Conservation (phyloP, 1,284 basidiomycete species). For the Lentinula novae-zelandiae region DNA sequence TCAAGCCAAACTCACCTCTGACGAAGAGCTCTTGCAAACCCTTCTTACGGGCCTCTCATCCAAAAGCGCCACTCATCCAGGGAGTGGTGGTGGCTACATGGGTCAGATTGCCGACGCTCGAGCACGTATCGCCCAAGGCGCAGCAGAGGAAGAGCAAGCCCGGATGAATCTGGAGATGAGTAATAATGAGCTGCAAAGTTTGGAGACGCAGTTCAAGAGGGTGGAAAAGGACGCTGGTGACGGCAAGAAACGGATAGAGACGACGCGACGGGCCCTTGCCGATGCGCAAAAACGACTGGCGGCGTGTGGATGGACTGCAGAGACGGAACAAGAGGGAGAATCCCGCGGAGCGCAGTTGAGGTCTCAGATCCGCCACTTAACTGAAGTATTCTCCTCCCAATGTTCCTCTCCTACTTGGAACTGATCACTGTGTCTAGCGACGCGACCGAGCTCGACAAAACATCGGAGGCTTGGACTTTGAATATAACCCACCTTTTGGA, state of each 20-base stretch:
- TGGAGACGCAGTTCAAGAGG: slow-evolving; percentile 81
- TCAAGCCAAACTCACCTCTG: slow-evolving; percentile 63
- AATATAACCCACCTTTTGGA: slow-evolving; percentile 76
- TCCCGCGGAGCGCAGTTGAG: slow-evolving; percentile 54
- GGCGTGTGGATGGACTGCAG: slow-evolving; percentile 76
- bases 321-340: slow-evolving; percentile 70
- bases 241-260: slow-evolving; percentile 67
- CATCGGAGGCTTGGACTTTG: slow-evolving; percentile 78
- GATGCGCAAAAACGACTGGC: slow-evolving; percentile 51
- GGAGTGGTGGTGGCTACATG: slow-evolving; percentile 87
- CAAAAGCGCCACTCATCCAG: slow-evolving; percentile 46
- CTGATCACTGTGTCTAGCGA: slow-evolving; percentile 38
- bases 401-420: neutral
- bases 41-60: slow-evolving; percentile 89
- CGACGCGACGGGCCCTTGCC: slow-evolving; percentile 60
- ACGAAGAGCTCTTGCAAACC: slow-evolving; percentile 94
- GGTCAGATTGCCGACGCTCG: slow-evolving; percentile 93
- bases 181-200: slow-evolving; percentile 77
- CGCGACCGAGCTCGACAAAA: slow-evolving; percentile 71
- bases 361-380: slow-evolving; percentile 53
- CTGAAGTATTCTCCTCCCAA: slow-evolving; percentile 52
- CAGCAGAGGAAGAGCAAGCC: slow-evolving; percentile 85
- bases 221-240: slow-evolving; percentile 83
- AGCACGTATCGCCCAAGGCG: slow-evolving; percentile 70
- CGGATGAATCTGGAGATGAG: slow-evolving; percentile 77